Evolutionary conservation across 768 basidiomycete genomes (phyloP), one percentile per base, ranked within the genome.

Genomic region (Tulasnella sp.): DNA sequence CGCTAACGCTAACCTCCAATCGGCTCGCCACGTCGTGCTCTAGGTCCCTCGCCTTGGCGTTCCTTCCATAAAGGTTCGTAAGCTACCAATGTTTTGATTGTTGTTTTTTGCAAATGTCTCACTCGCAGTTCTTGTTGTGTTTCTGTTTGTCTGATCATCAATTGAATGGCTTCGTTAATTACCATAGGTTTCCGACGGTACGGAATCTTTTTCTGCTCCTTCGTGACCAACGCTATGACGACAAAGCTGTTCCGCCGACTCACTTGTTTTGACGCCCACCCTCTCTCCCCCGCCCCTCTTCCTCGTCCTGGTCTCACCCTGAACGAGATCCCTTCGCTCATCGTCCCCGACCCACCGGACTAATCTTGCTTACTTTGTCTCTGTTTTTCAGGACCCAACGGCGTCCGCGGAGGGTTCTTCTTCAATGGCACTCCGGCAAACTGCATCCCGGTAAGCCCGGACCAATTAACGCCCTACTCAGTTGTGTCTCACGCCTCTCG

Each of bases 381-480:
- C n/a, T n/a, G n/a, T n/a, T n/a, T n/a, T 27, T 31, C 36, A 48
- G 93, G 94, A 1, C 93, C 93, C 1, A 94, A 94, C 82, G 93
- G 82, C 44, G 87, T 88, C 80, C 84, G 62, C 44, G 75, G 44
- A 21, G 62, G 71, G 34, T 58, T 38, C 68, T 39, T 52, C 27
- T 58, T 74, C 75, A 24, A 40, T 21, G 3, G 80, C 3, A 19
- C 92, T 0, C 93, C 93, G 18, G 92, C 93, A 14, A 94, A 94
- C 84, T 92, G 91, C 83, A 87, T 94, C 38, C 93, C 93, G 10
- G 91, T 91, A 82, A 72, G 88, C 81, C 8, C 58, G 39, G 24
- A 21, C 24, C n/a, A 34, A 16, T 68, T 27, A 44, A n/a, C 19
- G 14, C 12, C 14, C 44, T 2, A 44, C 16, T 3, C n/a, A n/a